These are phyloP conservation scores for Boletus sp. DNA, from an alignment of 768 basidiomycete genomes.

Conservation along the genomic window DNA sequence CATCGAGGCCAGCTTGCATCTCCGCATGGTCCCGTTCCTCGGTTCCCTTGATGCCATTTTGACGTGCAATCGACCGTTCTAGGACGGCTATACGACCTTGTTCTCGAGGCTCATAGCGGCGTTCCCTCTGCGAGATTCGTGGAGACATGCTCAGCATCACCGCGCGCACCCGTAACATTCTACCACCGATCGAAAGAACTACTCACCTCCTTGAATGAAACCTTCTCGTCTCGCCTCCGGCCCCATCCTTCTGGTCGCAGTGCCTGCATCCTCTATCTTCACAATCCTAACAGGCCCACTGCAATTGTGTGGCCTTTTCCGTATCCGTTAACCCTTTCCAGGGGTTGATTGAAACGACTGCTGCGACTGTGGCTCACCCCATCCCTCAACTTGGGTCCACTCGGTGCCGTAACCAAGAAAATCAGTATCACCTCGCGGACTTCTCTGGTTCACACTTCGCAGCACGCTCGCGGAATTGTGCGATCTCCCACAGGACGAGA, in stretches of 20 bases:
- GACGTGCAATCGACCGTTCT: conserved; percentile 72
- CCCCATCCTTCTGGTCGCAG: conserved; percentile 59
- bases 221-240: conserved; percentile 73
- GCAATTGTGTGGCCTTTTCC: conserved; percentile 72
- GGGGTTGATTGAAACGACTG: conserved; percentile 35
- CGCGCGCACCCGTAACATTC: neutral
- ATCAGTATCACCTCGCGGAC: conserved; percentile 54
- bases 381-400: conserved; percentile 77
- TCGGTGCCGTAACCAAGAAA: conserved; percentile 44
- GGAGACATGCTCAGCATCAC: neutral
- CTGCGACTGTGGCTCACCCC: conserved; percentile 57
- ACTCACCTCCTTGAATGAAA: conserved; percentile 83
- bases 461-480: conserved; percentile 91
- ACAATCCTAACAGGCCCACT: conserved; percentile 83
- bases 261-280: conserved; percentile 53
- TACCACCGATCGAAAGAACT: neutral
- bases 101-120: conserved; percentile 88
- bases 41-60: conserved; percentile 66
- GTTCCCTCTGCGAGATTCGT: conserved; percentile 63
- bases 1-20: conserved; percentile 75
- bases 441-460: conserved; percentile 91
- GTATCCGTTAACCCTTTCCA: conserved; percentile 45
- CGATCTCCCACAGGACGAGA: conserved; percentile 93
- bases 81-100: conserved; percentile 72
- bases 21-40: conserved; percentile 79